A percentile compares a stretch with the other conserved stretches of the same genome.
These are phyloP conservation scores for Pulveroboletus ravenelii DNA, from an alignment of 768 basidiomycete species.

Conservation along the genomic window DNA sequence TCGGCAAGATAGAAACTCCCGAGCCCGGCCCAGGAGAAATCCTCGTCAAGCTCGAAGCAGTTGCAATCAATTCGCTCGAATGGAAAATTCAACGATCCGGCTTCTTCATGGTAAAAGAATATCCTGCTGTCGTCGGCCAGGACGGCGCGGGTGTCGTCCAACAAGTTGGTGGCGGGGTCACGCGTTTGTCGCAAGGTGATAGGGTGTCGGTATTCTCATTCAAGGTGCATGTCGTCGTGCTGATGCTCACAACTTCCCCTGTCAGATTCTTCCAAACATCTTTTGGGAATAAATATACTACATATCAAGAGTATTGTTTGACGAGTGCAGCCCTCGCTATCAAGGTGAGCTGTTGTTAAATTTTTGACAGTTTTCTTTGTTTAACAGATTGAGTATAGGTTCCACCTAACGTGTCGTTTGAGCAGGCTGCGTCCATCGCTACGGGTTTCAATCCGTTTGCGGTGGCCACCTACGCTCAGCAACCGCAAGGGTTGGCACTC, in stretches of 20 bases:
- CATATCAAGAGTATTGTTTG: constrained; percentile 24
- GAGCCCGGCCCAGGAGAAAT: constrained; percentile 38
- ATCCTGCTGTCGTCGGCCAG: constrained; percentile 32
- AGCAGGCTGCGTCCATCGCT: constrained; percentile 34
- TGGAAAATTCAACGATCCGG: not conserved
- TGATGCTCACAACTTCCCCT: no score
- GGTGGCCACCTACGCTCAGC: constrained; percentile 28
- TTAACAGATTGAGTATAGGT: constrained; percentile 19
- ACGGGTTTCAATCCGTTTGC: constrained; percentile 32
- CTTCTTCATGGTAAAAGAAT: constrained; percentile 25
- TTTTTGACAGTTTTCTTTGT: not conserved
- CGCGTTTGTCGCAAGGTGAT: constrained; percentile 31
- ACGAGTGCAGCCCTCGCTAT: constrained; percentile 9
- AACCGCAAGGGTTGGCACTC: constrained; percentile 25
- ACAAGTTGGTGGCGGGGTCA: constrained; percentile 35
- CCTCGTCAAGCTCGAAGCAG: constrained; percentile 37
- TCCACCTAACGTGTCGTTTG: constrained; percentile 31
- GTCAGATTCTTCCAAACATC: constrained; percentile 6
- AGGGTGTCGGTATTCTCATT: constrained; percentile 9
- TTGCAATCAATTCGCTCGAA: constrained; percentile 44
- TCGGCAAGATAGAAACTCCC: constrained; percentile 20
- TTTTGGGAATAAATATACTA: not conserved
- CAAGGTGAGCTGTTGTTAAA: constrained; percentile 2
- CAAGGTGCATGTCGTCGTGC: no score
- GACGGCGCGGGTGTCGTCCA: constrained; percentile 36